Percentiles rank a stretch among this genome's conserved stretches.
phyloP scores from a whole-genome alignment of 2,329 filamentous ascomycete species.

The Fusarium buharicum region DNA sequence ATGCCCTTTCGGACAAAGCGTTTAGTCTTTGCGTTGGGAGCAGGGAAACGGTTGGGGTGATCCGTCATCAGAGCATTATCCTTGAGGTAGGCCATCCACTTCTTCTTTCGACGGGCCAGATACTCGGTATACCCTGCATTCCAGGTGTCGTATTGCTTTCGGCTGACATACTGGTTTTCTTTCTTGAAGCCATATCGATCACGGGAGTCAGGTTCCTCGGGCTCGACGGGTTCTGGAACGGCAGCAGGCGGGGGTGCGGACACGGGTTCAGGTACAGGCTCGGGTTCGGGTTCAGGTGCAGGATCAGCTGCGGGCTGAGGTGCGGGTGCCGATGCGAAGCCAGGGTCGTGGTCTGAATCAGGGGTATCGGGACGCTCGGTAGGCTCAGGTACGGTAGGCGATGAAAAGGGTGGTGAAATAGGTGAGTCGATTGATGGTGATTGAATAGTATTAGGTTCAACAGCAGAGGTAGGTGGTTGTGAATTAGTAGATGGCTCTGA shows the following conservation, averaged over 20 bases:
- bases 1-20: slow-evolving; percentile 93
- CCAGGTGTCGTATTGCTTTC: slow-evolving; percentile 85
- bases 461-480: slow-evolving; percentile 34
- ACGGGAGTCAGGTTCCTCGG: slow-evolving; percentile 64
- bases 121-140: slow-evolving; percentile 78
- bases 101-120: slow-evolving; percentile 77
- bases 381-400: slow-evolving; percentile 14
- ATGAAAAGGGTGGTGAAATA: slow-evolving; percentile 33
- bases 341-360: slow-evolving; percentile 22
- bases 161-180: slow-evolving; percentile 78
- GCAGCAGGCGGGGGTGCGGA: slow-evolving; percentile 42
- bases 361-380: slow-evolving; percentile 31
- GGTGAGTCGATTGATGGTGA: slow-evolving; percentile 23
- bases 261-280: slow-evolving; percentile 19
- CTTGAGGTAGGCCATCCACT: slow-evolving; percentile 83
- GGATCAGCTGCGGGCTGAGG: slow-evolving; percentile 36
- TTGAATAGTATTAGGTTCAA: slow-evolving; percentile 13
- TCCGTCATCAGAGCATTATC: slow-evolving; percentile 79
- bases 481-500: slow-evolving; percentile 48
- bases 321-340: slow-evolving; percentile 17
- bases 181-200: slow-evolving; percentile 96
- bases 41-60: slow-evolving; percentile 80
- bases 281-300: slow-evolving; percentile 44
- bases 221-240: slow-evolving; percentile 48
- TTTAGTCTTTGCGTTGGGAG: slow-evolving; percentile 84